Evolutionary conservation across 495 filamentous ascomycete genomes (phyloP).

Genomic region (Corynascus novoguineensis): DNA sequence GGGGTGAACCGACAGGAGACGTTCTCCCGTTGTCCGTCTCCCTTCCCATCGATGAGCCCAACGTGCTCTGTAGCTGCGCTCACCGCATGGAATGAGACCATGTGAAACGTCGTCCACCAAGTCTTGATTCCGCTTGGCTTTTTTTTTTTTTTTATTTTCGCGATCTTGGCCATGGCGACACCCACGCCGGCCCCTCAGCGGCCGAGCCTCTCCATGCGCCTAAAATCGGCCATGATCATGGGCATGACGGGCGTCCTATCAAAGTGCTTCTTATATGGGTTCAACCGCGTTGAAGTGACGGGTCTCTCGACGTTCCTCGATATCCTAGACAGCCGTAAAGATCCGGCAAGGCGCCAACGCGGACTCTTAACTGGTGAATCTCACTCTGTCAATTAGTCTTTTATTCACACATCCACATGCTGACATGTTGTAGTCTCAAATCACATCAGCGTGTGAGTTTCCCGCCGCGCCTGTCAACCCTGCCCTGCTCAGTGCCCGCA

Average conservation of each 20-base stretch:
- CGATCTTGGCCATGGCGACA: slow-evolving; percentile 8
- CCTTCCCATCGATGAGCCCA: background rate
- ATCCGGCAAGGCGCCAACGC: slow-evolving; percentile 61
- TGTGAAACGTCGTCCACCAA: background rate
- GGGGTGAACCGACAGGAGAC: background rate
- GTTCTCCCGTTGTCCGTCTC: background rate
- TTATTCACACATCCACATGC: slow-evolving; percentile 4
- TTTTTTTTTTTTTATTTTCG: background rate
- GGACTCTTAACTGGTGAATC: slow-evolving; percentile 78
- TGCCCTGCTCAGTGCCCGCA: background rate
- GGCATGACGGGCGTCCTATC: slow-evolving; percentile 44
- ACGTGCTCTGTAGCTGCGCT: background rate
- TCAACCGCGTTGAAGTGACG: slow-evolving; percentile 56
- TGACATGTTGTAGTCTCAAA: slow-evolving; percentile 67
- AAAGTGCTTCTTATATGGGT: slow-evolving; percentile 41
- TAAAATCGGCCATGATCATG: slow-evolving; percentile 50
- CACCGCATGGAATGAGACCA: background rate
- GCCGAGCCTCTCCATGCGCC: slow-evolving; percentile 50
- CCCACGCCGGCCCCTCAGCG: slow-evolving; percentile 18
- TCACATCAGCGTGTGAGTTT: slow-evolving; percentile 89
- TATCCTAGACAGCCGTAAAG: slow-evolving; percentile 64
- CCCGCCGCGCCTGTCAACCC: slow-evolving; percentile 3
- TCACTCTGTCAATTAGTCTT: background rate
- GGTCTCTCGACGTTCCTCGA: slow-evolving; percentile 71
- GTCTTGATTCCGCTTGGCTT: background rate